phyloP scores from a whole-genome alignment of 805 yeast genomes.

The Saccharomycopsis malanga region DNA sequence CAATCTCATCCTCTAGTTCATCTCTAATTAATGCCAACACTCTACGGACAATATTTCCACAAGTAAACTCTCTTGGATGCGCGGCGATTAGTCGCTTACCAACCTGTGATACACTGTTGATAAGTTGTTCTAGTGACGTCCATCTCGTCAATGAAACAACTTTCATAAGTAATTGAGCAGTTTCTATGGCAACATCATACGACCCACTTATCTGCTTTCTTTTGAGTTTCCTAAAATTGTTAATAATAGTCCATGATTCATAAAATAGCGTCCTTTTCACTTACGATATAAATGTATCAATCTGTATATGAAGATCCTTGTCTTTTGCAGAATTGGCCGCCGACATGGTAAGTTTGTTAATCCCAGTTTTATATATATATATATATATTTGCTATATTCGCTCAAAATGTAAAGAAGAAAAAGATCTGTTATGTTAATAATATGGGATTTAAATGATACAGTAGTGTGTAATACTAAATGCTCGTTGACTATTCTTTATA shows the following conservation, averaged over 20 bases:
- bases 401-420: too few relatives aligned
- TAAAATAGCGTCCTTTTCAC: constrained; percentile 14
- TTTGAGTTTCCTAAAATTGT: constrained; percentile 42
- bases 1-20: constrained; percentile 54
- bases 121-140: constrained; percentile 68
- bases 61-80: constrained; percentile 80
- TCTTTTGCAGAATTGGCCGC: constrained; percentile 21
- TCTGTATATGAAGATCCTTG: constrained; percentile 33
- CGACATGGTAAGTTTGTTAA: too few relatives aligned
- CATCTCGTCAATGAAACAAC: constrained; percentile 87
- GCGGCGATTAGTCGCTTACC: constrained; percentile 69
- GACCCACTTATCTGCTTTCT: constrained; percentile 83
- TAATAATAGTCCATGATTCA: background rate
- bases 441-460: too few relatives aligned
- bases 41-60: constrained; percentile 88
- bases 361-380: too few relatives aligned
- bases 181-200: constrained; percentile 73
- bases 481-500: too few relatives aligned
- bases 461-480: too few relatives aligned
- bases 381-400: too few relatives aligned
- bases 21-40: constrained; percentile 83
- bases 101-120: constrained; percentile 61
- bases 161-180: constrained; percentile 80
- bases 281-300: constrained; percentile 38
- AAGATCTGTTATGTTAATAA: too few relatives aligned